Evolutionary conservation across 1,284 basidiomycete genomes (phyloP), one percentile per base, ranked within the genome.

Genomic region (Cutaneotrichosporon cyanovorans): DNA sequence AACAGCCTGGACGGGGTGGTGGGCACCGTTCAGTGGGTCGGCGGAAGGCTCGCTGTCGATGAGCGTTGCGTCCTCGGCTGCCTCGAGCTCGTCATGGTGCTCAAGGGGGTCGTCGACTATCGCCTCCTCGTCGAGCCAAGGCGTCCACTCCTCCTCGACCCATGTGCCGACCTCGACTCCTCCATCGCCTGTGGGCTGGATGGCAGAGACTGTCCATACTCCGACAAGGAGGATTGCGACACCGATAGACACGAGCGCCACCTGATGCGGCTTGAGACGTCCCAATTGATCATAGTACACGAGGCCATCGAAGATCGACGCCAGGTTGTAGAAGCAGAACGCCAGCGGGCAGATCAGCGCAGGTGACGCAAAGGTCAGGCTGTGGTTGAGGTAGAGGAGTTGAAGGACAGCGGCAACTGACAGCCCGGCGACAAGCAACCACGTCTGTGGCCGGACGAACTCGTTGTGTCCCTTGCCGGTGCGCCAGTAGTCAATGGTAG

Each of bases 271-370:
- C 0, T 81, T 74, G 35, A 97, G 80, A 18, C 83, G 75, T 14
- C 81, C 78, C 59, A 92, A 80, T 65, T 97, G 89, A 68, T 93
- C 78, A 68, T 89, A 97, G 69, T 93, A 97, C 40, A 95, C 80
- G 32, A 95, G 78, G 2, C 86, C 37, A 66, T 69, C 68, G 45
- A 90, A 77, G 63, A 93, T 92, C 12, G 87, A 90, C 5, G 88
- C 88, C 8, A 92, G 72, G 62, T 95, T 96, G 74, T 95, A 97
- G 68, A 91, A 90, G 71, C 90, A 95, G 70, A 96, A 97, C 2
- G 91, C 90, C 58, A 91, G 79, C 21, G 92, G 92, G 69, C 90
- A 95, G 36, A 96, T 85, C 40, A 95, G 73, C 0, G 88, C 91
- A 0, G 92, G 92, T 58, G 85, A 81, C 8, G 85, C 86, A 34